Percentiles rank a stretch among this genome's conserved stretches.
These are phyloP conservation scores for Allium cepa DNA, from an alignment of 106 monocot genomes.

Conservation along the genomic window DNA sequence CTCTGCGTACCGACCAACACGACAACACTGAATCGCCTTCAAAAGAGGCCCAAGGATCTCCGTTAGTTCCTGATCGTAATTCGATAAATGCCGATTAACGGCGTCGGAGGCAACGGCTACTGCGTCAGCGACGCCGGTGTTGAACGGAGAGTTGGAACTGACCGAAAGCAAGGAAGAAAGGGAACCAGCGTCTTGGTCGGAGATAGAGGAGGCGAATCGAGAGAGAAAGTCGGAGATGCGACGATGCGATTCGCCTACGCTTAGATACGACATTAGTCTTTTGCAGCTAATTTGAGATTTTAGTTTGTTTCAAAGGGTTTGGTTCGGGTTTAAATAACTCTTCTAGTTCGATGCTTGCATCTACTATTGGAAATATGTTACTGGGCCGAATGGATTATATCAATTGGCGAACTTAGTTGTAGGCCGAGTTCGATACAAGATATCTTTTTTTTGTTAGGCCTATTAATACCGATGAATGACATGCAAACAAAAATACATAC, in stretches of 20 bases:
- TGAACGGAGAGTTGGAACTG: conserved; percentile 39
- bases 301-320: no score
- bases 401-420: no score
- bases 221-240: conserved; percentile 55
- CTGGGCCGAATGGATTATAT: no score
- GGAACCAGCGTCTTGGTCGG: conserved; percentile 44
- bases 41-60: conserved; percentile 39
- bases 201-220: conserved; percentile 50
- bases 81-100: conserved; percentile 26
- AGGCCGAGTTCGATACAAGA: no score
- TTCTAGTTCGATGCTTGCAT: no score
- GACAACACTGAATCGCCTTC: conserved; percentile 35
- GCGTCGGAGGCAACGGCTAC: conserved; percentile 37
- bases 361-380: no score
- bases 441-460: no score
- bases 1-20: conserved; percentile 33
- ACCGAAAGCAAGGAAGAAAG: conserved; percentile 63
- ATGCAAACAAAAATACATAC: no score
- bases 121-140: conserved; percentile 53
- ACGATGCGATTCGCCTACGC: conserved; percentile 74
- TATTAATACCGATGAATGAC: no score
- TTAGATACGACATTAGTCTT: conserved; percentile 21
- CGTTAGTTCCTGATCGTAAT: conserved; percentile 20
- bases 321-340: no score
- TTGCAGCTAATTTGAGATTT: no score